Base-by-base conservation (phyloP, 1,284 basidiomycete genomes). In the Boletus sp. region DNA sequence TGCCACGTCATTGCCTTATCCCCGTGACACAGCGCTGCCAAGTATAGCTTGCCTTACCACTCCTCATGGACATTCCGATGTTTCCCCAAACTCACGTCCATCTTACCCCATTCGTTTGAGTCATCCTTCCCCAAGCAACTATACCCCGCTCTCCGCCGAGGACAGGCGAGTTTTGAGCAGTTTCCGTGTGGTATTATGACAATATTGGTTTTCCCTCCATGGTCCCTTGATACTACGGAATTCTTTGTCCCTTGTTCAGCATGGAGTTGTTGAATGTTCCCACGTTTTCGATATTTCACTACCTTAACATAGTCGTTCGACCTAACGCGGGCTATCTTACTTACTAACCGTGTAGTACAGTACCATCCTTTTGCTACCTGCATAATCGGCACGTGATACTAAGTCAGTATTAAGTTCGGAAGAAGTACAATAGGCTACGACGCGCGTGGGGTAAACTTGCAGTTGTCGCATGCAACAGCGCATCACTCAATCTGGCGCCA, bases 81-180 rank as follows among this genome's bases (percentile, higher is more conserved):
- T 46, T 57, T 30, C 58, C 61, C n/a, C 55, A 56, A 22, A 59
- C 41, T 47, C 49, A 17, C 61, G 57, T 46, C 52, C 52, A 37
- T 46, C 55, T 46, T 56, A 58, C 44, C 46, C 44, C 20, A 44
- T 65, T 23, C 62, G 41, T 29, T 49, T 64, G 36, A 50, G 51
- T 23, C 52, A 52, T n/a, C 62, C 64, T 34, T 54, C 66, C 29
- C 59, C 65, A 19, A 57, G 61, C 2, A 61, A 63, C 9, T 81
- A 81, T 56, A 57, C 68, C 1, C 79, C 78, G 16, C 64, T 81
- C 22, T 79, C 80, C 13, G 67, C 74, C 30, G 81, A 83, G 58
- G 81, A 83, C 60, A 73, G 72, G 44, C 73, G 80, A 44, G 76
- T 74, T 13, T 57, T 83, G 44, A 73, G 72, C 54, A 74, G 76